Evolutionary conservation across 202 grass and related monocot genomes (phyloP), one percentile per base, ranked within the genome.

Genomic region (Dendrocalamus latiflorus): DNA sequence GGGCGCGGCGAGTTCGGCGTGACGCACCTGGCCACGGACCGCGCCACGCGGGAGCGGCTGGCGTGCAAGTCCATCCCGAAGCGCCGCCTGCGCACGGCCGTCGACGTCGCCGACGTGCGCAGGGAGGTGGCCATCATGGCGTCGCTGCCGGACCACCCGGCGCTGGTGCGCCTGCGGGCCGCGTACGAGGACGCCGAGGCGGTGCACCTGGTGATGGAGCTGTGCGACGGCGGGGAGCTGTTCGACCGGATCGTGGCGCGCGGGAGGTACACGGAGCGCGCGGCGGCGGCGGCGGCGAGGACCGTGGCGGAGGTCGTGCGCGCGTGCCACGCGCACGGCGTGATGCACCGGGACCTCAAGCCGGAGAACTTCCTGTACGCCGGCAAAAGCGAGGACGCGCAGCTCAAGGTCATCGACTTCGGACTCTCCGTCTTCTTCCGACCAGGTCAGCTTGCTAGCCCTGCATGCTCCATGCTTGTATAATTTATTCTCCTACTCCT

Each of bases 121-220:
- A 83, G 93, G 0, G 93, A 96, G 93, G 93, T 96, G 44, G 84
- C 71, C 26, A 96, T 96, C 68, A 96, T 93, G 93, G 83, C 88
- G 61, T 88, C 83, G 48, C 85, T 96, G 1, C 93, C 93, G 2
- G 86, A 81, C 60, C 96, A 96, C 78, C 89, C 97, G 30, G 91
- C 94, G 36, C 70, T 99, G 20, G 97, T 99, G 25, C 78, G 86
- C 0, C 78, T 99, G 10, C 71, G 87, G 1, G 91, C 91, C 0
- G 83, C 93, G 0, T 99, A 96, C 74, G 97, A 99, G 91, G 97
- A 99, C 70, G 74, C 64, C 22, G 88, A 92, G 2, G 97, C 93
- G 11, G 93, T 99, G 72, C 97, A 99, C 75, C 89, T 99, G 7
- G 91, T 99, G 25, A 99, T 99, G 97, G 97, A 99, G 75, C 93